Evolutionary conservation across 2,329 filamentous ascomycete genomes (phyloP).

Genomic region (Acrocalymma vagum): DNA sequence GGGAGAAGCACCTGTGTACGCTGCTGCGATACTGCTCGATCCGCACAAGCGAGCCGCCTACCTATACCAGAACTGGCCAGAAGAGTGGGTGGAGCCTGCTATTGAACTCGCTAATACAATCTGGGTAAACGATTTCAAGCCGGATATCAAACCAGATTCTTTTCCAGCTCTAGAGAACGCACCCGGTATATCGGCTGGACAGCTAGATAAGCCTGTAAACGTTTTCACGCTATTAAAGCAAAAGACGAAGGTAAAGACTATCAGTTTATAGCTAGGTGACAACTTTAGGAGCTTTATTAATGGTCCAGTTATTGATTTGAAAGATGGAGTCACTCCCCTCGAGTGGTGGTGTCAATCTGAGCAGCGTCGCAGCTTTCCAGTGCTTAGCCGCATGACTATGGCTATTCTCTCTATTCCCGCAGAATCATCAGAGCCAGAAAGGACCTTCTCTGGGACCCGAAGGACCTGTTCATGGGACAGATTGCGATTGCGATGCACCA

Average conservation of each 20-base stretch:
- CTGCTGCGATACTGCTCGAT: constrained; percentile 10
- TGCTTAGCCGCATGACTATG: constrained; percentile 8
- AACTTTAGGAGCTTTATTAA: constrained; percentile 4
- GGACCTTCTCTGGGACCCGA: constrained; percentile 7
- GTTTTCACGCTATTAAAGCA: background rate
- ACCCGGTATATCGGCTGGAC: background rate
- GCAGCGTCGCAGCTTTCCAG: constrained; percentile 3
- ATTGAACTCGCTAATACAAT: constrained; percentile 1
- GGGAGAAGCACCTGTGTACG: constrained; percentile 9
- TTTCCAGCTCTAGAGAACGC: background rate
- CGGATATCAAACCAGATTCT: background rate
- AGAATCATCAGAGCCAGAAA: constrained; percentile 11
- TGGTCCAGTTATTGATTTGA: background rate
- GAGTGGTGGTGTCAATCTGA: constrained; percentile 7
- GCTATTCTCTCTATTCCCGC: constrained; percentile 11
- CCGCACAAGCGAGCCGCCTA: constrained; percentile 5
- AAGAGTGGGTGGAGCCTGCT: background rate
- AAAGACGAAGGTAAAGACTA: constrained; percentile 2
- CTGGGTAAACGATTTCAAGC: constrained; percentile 2
- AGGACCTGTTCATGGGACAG: constrained; percentile 10
- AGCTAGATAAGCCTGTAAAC: background rate
- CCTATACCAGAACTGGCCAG: constrained; percentile 5
- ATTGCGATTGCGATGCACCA: constrained; percentile 1
- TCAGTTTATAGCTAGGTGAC: background rate
- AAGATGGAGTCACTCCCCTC: constrained; percentile 1